A percentile compares a stretch with the other conserved stretches of the same genome.
Evolutionary conservation across 805 yeast species (phyloP).

Genomic region (Candida khao-thaluensis): DNA sequence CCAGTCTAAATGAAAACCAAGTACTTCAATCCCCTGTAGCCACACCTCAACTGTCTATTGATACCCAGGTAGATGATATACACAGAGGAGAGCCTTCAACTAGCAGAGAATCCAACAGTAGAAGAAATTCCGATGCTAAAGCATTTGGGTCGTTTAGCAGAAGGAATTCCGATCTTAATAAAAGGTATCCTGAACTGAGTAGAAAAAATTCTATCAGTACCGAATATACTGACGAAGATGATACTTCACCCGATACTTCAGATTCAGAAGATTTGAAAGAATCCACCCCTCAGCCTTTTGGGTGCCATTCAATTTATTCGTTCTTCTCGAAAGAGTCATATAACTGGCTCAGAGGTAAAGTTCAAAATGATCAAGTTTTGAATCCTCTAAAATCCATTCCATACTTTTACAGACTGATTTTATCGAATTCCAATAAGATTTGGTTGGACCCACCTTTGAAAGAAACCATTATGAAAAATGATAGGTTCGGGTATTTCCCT

Average conservation of each 20-base stretch:
- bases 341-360: constrained; percentile 25
- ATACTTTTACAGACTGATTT: constrained; percentile 17
- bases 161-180: constrained; percentile 32
- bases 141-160: constrained; percentile 16
- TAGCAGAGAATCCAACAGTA: too few relatives aligned
- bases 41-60: neutral
- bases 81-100: too few relatives aligned
- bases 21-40: neutral
- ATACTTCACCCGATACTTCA: constrained; percentile 14
- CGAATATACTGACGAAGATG: neutral
- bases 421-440: constrained; percentile 15
- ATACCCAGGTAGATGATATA: neutral
- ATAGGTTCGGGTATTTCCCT: constrained; percentile 16
- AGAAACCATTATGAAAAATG: constrained; percentile 14
- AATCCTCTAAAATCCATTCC: constrained; percentile 29
- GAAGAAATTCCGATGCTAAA: neutral
- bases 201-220: neutral
- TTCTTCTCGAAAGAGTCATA: constrained; percentile 31
- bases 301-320: constrained; percentile 23
- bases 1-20: constrained; percentile 13
- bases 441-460: constrained; percentile 13
- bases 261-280: neutral
- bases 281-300: constrained; percentile 6
- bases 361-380: constrained; percentile 21
- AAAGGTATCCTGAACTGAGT: neutral